Conservation (phyloP, 2,329 filamentous ascomycete species). For the Aspergillus sp. region DNA sequence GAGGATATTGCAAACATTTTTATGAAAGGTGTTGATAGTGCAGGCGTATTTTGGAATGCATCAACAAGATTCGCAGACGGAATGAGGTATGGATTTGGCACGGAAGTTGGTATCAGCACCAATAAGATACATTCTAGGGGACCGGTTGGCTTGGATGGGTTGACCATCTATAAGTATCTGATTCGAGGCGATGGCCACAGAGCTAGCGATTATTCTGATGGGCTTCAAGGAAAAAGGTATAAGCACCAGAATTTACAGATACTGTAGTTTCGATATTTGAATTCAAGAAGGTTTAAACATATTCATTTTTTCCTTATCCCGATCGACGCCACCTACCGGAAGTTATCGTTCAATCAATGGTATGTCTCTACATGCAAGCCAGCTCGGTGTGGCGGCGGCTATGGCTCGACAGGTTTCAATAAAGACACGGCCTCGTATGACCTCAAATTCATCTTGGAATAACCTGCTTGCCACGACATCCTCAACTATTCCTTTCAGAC, state of each 20-base stretch:
- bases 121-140: constrained; percentile 97
- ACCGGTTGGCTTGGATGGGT: constrained; percentile 87
- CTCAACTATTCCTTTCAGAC: constrained; percentile 63
- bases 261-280: not conserved
- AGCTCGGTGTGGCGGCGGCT: not conserved
- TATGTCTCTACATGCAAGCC: constrained; percentile 7
- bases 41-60: constrained; percentile 95
- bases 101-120: constrained; percentile 96
- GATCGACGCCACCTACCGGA: constrained; percentile 15
- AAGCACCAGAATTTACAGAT: constrained; percentile 54
- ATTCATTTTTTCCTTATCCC: constrained; percentile 19
- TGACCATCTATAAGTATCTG: constrained; percentile 98
- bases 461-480: constrained; percentile 3
- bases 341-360: constrained; percentile 10
- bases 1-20: constrained; percentile 72
- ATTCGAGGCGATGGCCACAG: constrained; percentile 79
- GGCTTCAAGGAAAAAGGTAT: constrained; percentile 51
- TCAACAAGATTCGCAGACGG: constrained; percentile 93
- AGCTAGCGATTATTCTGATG: constrained; percentile 67
- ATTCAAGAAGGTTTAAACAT: constrained; percentile 8
- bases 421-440: not conserved
- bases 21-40: constrained; percentile 81
- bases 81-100: constrained; percentile 96
- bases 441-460: not conserved
- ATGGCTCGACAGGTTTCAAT: not conserved